Conservation (phyloP, 345 rosid species). For the Brassica juncea region DNA sequence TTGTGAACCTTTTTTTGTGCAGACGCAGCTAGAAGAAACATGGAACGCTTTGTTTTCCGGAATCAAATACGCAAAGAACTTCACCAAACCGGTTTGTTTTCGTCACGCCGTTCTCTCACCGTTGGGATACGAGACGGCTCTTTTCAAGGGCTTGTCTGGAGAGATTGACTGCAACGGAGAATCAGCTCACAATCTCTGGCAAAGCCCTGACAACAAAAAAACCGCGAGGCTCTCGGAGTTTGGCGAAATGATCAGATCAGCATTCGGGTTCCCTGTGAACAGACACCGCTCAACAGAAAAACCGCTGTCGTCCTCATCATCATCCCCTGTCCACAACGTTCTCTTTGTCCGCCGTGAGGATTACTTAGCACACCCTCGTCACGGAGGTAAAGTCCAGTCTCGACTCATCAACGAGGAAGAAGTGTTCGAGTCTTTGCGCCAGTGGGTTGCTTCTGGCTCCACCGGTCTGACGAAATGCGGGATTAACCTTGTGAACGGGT, state of each 20-base stretch:
- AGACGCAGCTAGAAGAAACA: conserved; percentile 85
- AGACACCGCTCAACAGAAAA: conserved; percentile 51
- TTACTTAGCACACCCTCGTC: conserved; percentile 94
- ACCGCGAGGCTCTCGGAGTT: conserved; percentile 85
- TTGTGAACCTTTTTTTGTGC: conserved; percentile 19
- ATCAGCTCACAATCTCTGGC: conserved; percentile 65
- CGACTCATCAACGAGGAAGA: conserved; percentile 84
- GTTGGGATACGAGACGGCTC: conserved; percentile 79
- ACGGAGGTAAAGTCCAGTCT: conserved; percentile 74
- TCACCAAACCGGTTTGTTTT: conserved; percentile 76
- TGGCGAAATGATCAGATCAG: conserved; percentile 88
- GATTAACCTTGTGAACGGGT: conserved; percentile 77
- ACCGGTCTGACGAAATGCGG: conserved; percentile 52
- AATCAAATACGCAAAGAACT: conserved; percentile 70
- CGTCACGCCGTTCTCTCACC: conserved; percentile 83
- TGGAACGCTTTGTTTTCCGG: conserved; percentile 90
- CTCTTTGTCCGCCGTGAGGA: conserved; percentile 93
- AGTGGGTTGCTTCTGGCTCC: conserved; percentile 53
- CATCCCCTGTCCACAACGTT: conserved; percentile 49
- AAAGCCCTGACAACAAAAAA: conserved; percentile 57
- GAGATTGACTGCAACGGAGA: conserved; percentile 66
- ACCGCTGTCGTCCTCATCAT: conserved; percentile 14
- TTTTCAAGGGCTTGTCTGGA: conserved; percentile 73
- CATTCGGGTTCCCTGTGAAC: conserved; percentile 69
- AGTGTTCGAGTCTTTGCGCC: conserved; percentile 64